These are phyloP conservation scores for Pisolithus tinctorius DNA, from an alignment of 768 basidiomycete genomes.

Conservation along the genomic window DNA sequence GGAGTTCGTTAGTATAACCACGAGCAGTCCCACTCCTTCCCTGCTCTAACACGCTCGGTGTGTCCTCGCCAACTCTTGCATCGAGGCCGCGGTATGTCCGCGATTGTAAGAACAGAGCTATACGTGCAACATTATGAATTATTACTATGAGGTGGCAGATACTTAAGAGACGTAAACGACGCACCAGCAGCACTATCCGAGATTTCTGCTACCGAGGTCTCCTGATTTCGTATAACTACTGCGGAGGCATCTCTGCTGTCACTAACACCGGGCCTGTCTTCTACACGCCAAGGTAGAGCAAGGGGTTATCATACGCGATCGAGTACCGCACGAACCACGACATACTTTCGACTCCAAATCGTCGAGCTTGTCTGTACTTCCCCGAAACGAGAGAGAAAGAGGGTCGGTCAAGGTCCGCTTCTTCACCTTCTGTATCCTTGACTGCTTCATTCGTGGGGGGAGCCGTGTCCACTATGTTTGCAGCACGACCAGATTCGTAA, in stretches of 20 bases:
- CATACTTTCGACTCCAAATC: constrained; percentile 38
- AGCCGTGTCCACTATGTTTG: constrained; percentile 4
- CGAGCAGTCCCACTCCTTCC: constrained; percentile 86
- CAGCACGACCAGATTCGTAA: not conserved
- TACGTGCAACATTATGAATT: constrained; percentile 1
- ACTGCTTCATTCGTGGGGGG: not conserved
- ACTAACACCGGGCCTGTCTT: constrained; percentile 8
- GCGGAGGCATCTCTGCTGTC: constrained; percentile 29
- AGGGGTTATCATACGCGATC: not conserved
- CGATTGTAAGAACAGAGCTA: constrained; percentile 65
- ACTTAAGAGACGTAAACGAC: constrained; percentile 12
- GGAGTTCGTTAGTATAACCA: constrained; percentile 62
- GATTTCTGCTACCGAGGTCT: constrained; percentile 47
- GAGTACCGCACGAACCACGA: constrained; percentile 5
- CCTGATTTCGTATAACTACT: constrained; percentile 58
- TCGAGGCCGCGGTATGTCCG: constrained; percentile 83
- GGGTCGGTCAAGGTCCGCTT: constrained; percentile 62
- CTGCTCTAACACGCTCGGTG: constrained; percentile 77
- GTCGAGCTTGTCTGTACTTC: constrained; percentile 71
- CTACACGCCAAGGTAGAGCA: constrained; percentile 5
- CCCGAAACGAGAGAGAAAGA: constrained; percentile 85
- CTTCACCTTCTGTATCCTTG: constrained; percentile 23
- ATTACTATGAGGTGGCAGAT: constrained; percentile 1
- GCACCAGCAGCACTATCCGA: constrained; percentile 68
- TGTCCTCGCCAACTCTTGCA: constrained; percentile 65